Conservation (phyloP, 257 asterid species). For the Salvia rosmarinus region DNA sequence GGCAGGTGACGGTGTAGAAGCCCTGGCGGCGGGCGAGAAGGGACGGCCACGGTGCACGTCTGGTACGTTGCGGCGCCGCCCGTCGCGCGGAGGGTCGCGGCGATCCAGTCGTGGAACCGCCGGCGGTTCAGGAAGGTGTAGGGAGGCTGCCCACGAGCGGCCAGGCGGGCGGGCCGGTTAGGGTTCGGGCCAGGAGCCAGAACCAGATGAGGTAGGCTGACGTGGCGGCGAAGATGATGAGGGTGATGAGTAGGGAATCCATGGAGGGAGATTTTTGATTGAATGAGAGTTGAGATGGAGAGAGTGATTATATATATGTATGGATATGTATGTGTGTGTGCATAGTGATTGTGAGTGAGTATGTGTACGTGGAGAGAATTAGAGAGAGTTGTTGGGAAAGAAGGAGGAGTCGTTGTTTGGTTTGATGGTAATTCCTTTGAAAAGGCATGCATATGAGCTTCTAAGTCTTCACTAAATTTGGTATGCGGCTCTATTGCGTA, state of each 20-base stretch:
- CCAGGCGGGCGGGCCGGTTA: conserved; percentile 69
- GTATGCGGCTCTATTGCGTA: no score
- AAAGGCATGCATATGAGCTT: background rate
- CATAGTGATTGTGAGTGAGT: background rate
- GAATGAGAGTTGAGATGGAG: background rate
- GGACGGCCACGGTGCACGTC: conserved; percentile 68
- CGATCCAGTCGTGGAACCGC: conserved; percentile 78
- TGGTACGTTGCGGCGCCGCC: conserved; percentile 75
- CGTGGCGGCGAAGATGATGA: conserved; percentile 39
- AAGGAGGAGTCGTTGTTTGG: conserved; percentile 35
- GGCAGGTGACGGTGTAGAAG: conserved; percentile 75
- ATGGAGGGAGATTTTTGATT: background rate
- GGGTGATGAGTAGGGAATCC: conserved; percentile 48
- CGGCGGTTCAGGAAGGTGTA: conserved; percentile 59
- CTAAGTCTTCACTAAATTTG: no score
- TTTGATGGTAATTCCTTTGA: conserved; percentile 20
- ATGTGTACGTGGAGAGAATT: background rate
- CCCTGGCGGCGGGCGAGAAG: conserved; percentile 72
- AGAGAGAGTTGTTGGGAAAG: conserved; percentile 40
- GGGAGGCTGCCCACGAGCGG: conserved; percentile 79
- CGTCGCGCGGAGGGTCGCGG: conserved; percentile 59
- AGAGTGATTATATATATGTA: background rate
- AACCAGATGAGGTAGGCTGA: conserved; percentile 70
- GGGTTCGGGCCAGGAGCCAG: conserved; percentile 55
- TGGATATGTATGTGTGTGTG: background rate